phyloP scores from a whole-genome alignment of 805 yeast species.

The Millerozyma acaciae region DNA sequence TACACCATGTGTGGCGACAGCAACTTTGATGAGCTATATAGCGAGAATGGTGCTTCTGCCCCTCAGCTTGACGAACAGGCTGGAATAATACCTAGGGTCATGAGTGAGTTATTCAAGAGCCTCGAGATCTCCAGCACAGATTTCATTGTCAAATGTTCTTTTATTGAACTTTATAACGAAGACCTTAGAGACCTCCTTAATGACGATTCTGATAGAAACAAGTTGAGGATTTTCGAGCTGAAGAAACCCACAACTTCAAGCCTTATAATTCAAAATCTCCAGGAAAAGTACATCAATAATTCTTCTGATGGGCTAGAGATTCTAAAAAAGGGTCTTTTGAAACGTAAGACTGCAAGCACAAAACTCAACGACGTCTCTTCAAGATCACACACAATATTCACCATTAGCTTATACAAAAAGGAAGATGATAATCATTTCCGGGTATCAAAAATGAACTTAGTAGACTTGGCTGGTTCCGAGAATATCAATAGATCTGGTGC shows the following conservation, averaged over 20 bases:
- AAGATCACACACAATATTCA: conserved; percentile 74
- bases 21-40: not conserved
- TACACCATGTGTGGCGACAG: conserved; percentile 61
- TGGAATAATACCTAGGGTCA: conserved; percentile 57
- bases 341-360: conserved; percentile 66
- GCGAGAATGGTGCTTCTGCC: conserved; percentile 3
- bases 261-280: conserved; percentile 60
- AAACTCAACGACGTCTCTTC: conserved; percentile 71
- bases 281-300: conserved; percentile 53
- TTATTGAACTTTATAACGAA: conserved; percentile 83
- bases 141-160: conserved; percentile 70
- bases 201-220: conserved; percentile 35
- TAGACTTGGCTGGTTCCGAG: conserved; percentile 94
- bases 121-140: conserved; percentile 37
- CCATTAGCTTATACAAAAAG: conserved; percentile 54
- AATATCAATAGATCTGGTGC: conserved; percentile 88
- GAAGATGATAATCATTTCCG: conserved; percentile 19
- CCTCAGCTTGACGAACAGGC: conserved; percentile 26
- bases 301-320: conserved; percentile 55
- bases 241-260: conserved; percentile 11
- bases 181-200: conserved; percentile 70
- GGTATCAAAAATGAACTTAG: conserved; percentile 73
- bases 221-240: conserved; percentile 38
- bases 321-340: conserved; percentile 53
- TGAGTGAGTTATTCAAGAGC: conserved; percentile 48